phyloP scores from a whole-genome alignment of 305 asterid genomes.

The Fraxinus xanthoxyloides region DNA sequence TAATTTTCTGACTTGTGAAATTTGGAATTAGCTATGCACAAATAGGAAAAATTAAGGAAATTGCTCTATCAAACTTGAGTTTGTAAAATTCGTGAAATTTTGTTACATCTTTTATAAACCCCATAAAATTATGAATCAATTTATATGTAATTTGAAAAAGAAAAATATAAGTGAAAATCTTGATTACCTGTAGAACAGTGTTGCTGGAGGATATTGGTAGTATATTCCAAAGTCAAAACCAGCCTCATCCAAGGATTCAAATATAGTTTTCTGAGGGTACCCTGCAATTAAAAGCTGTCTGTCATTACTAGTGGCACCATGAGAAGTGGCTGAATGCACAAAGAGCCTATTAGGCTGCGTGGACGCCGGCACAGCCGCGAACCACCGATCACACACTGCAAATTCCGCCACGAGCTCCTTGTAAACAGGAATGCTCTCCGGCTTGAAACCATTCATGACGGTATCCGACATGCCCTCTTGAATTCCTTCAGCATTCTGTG shows the following conservation, averaged over 20 bases:
- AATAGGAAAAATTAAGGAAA: background rate
- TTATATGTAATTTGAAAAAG: background rate
- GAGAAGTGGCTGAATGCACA: constrained; percentile 67
- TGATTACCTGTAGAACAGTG: constrained; percentile 54
- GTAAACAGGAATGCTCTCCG: constrained; percentile 47
- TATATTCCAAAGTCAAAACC: constrained; percentile 56
- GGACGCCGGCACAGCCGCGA: constrained; percentile 63
- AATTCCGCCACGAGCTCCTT: constrained; percentile 54
- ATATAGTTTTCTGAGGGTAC: constrained; percentile 66
- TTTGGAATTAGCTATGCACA: background rate
- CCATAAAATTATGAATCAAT: background rate
- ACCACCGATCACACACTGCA: constrained; percentile 75
- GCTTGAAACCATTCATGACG: constrained; percentile 63
- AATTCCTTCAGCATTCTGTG: constrained; percentile 51
- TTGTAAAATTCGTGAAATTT: background rate
- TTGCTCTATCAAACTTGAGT: background rate
- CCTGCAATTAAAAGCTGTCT: constrained; percentile 42
- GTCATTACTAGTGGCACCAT: constrained; percentile 48
- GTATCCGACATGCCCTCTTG: constrained; percentile 41
- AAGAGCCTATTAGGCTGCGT: constrained; percentile 73
- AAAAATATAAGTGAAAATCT: background rate
- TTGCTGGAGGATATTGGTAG: constrained; percentile 62
- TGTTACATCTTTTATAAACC: background rate
- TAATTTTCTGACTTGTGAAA: background rate
- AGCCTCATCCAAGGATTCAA: constrained; percentile 55